phyloP scores from a whole-genome alignment of 345 rosid genomes.

The Gossypium stocksii region DNA sequence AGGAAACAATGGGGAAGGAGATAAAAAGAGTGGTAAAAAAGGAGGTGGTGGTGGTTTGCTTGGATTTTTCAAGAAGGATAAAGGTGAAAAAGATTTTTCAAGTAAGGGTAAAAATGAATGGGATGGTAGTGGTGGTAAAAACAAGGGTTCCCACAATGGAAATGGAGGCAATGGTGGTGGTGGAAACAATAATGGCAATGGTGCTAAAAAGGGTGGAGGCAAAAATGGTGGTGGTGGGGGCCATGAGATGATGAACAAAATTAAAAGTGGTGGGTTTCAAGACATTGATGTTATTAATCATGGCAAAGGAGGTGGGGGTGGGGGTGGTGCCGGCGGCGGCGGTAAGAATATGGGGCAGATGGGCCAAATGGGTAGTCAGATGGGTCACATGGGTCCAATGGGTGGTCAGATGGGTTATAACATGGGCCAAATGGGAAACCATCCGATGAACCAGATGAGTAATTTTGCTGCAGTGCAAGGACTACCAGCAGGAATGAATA shows the following conservation, averaged over 20 bases:
- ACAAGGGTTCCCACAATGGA: conserved; percentile 30
- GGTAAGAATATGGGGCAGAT: conserved; percentile 29
- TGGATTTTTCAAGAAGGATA: conserved; percentile 46
- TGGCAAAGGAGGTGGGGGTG: conserved; percentile 29
- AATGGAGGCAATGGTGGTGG: conserved; percentile 34
- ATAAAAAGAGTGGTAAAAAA: conserved; percentile 37
- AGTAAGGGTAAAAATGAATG: conserved; percentile 30
- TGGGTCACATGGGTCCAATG: conserved; percentile 32
- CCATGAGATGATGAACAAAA: conserved; percentile 27
- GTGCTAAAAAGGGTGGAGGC: conserved; percentile 54
- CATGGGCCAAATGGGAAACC: conserved; percentile 21
- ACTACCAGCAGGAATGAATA: conserved; percentile 49
- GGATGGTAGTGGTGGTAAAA: conserved; percentile 14
- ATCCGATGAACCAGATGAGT: conserved; percentile 43
- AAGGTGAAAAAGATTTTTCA: conserved; percentile 29
- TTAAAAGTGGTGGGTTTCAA: conserved; percentile 36
- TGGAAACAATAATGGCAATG: conserved; percentile 38
- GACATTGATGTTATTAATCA: conserved; percentile 39
- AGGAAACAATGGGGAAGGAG: conserved; percentile 37
- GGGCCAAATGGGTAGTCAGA: conserved; percentile 27
- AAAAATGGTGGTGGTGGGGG: conserved; percentile 42
- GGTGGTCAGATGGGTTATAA: conserved; percentile 18
- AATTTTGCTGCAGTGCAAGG: conserved; percentile 66
- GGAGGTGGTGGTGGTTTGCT: conserved; percentile 29
- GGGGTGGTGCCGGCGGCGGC: conserved; percentile 22